phyloP scores from a whole-genome alignment of 179 eudicot genomes.

The Camellia oleifera region DNA sequence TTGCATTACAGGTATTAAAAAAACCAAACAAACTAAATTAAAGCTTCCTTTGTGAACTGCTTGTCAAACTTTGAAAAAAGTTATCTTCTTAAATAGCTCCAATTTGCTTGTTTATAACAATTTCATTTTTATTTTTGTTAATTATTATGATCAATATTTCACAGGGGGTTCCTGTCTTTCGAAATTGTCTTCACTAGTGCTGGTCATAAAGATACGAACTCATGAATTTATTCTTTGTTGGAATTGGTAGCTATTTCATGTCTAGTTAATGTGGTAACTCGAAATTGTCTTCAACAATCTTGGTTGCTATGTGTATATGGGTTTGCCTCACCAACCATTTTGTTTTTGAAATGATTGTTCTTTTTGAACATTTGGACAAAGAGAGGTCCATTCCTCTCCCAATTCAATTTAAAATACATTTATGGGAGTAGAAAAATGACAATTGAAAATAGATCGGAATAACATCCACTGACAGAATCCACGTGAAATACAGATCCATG shows the following conservation, averaged over 20 bases:
- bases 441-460: too few relatives aligned
- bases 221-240: not conserved
- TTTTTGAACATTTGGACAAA: too few relatives aligned
- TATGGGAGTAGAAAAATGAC: too few relatives aligned
- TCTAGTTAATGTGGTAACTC: not conserved
- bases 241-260: not conserved
- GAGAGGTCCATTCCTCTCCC: too few relatives aligned
- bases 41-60: not conserved
- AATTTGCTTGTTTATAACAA: not conserved
- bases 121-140: slow-evolving; percentile 1
- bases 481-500: too few relatives aligned
- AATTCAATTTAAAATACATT: too few relatives aligned
- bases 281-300: not conserved
- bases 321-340: too few relatives aligned
- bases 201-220: not conserved
- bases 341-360: too few relatives aligned
- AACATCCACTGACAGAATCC: too few relatives aligned
- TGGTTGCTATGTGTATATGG: too few relatives aligned
- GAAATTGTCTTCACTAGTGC: slow-evolving; percentile 60
- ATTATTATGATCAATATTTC: not conserved
- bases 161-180: slow-evolving; percentile 86
- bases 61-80: not conserved
- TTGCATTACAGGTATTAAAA: slow-evolving; percentile 75
- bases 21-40: not conserved
- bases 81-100: not conserved